A percentile compares a stretch with the other conserved stretches of the same genome.
phyloP scores from a whole-genome alignment of 352 stramenopile genomes.

The Phytophthora tubulina region DNA sequence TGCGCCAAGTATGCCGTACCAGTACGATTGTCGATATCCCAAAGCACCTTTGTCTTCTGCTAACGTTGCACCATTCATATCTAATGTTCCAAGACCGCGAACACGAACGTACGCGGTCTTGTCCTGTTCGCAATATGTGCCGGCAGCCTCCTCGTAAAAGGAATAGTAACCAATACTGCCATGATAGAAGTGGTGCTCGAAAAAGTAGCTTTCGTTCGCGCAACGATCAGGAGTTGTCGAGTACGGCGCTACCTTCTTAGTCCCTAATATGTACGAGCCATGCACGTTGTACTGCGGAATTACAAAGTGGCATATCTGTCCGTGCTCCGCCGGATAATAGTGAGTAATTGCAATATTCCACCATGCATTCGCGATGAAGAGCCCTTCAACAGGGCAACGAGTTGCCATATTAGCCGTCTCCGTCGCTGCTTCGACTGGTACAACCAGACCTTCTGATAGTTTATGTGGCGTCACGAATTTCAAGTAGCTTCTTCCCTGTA shows the following conservation, averaged over 20 bases:
- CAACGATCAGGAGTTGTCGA: constrained; percentile 18
- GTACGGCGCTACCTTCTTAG: not conserved
- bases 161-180: constrained; percentile 41
- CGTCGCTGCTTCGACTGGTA: not conserved
- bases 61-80: constrained; percentile 27
- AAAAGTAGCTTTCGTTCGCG: constrained; percentile 18
- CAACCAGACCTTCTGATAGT: constrained; percentile 26
- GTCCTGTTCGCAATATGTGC: constrained; percentile 28
- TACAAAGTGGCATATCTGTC: constrained; percentile 36
- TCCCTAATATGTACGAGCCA: constrained; percentile 23
- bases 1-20: constrained; percentile 26
- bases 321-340: constrained; percentile 13
- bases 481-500: constrained; percentile 27
- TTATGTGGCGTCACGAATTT: constrained; percentile 36
- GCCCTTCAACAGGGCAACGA: constrained; percentile 20
- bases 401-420: constrained; percentile 10
- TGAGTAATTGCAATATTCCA: constrained; percentile 34
- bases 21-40: constrained; percentile 36
- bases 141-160: constrained; percentile 41
- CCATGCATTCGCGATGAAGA: constrained; percentile 21
- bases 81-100: constrained; percentile 23
- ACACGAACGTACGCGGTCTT: constrained; percentile 34
- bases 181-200: constrained; percentile 45
- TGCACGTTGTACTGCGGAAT: constrained; percentile 41
- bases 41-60: constrained; percentile 20